Percentiles rank a stretch among this genome's conserved stretches.
Conservation (phyloP, 2,329 filamentous ascomycete genomes). For the Aspergillus brasiliensis region DNA sequence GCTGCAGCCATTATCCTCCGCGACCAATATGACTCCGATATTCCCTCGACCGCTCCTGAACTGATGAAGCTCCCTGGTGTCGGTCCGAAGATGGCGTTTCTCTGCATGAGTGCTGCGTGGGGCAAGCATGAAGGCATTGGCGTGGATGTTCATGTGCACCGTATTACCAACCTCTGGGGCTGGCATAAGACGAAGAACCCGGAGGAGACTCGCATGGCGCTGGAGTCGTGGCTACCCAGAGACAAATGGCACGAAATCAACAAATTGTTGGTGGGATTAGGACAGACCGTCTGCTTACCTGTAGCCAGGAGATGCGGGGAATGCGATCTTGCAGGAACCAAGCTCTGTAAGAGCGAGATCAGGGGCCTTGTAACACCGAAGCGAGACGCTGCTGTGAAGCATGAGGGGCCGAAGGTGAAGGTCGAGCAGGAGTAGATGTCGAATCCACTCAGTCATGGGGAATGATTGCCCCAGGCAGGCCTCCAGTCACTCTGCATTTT, state of each 20-base stretch:
- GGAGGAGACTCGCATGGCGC: conserved; percentile 74
- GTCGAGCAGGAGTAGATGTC: conserved; percentile 18
- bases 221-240: conserved; percentile 80
- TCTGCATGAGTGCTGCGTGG: conserved; percentile 79
- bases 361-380: conserved; percentile 62
- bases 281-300: conserved; percentile 82
- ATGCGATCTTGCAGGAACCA: conserved; percentile 75
- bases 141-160: conserved; percentile 92
- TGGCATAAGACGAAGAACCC: conserved; percentile 82
- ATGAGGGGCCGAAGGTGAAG: conserved; percentile 22
- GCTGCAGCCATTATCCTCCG: conserved; percentile 71
- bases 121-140: conserved; percentile 75
- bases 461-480: not conserved
- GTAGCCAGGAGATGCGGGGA: conserved; percentile 80
- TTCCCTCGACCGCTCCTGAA: conserved; percentile 75
- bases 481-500: not conserved
- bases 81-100: conserved; percentile 91
- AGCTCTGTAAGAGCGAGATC: conserved; percentile 75
- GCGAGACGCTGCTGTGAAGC: conserved; percentile 28
- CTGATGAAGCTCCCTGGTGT: conserved; percentile 80
- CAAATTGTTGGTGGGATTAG: conserved; percentile 81
- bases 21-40: conserved; percentile 72
- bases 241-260: conserved; percentile 94
- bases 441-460: not conserved
- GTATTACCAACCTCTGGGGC: conserved; percentile 91